These are phyloP conservation scores for Hansfordia pulvinata DNA, from an alignment of 2,329 filamentous ascomycete species.

Conservation along the genomic window DNA sequence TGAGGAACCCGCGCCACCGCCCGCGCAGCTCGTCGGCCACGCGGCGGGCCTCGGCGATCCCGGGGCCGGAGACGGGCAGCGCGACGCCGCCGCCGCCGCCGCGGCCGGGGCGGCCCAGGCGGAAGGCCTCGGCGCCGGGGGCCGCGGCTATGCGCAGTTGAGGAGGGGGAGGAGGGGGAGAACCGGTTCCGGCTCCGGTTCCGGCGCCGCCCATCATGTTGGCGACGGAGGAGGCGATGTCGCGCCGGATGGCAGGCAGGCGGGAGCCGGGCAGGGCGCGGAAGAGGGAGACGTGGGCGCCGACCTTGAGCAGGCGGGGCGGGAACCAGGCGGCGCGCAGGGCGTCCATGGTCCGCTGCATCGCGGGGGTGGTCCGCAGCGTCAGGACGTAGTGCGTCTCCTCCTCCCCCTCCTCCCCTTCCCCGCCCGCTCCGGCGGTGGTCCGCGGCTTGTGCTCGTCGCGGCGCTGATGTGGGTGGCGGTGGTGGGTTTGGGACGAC, in stretches of 20 bases:
- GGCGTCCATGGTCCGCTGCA: conserved; percentile 5
- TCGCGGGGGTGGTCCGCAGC: conserved; percentile 4
- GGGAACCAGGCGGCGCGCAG: conserved; percentile 7
- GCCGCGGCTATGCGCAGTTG: too few species aligned
- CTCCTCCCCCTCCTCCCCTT: too few species aligned
- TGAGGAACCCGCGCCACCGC: too few species aligned
- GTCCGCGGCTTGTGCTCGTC: conserved; percentile 4
- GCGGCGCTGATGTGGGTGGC: conserved; percentile 1
- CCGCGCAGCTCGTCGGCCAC: too few species aligned
- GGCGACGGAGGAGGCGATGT: conserved; percentile 1
- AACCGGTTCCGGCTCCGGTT: conserved; percentile 4
- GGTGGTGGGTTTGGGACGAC: background rate
- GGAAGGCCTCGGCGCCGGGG: too few species aligned
- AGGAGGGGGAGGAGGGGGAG: too few species aligned
- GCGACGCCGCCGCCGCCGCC: too few species aligned
- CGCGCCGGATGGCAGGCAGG: conserved; percentile 2
- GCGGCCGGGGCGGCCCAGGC: too few species aligned
- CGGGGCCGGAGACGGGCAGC: too few species aligned
- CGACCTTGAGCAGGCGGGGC: conserved; percentile 5
- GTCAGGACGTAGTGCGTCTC: conserved; percentile 7
- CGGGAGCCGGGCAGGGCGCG: conserved; percentile 6
- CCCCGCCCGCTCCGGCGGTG: too few species aligned
- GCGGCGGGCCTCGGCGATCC: too few species aligned
- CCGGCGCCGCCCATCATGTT: conserved; percentile 2
- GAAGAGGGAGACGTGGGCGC: conserved; percentile 9